Evolutionary conservation across 257 asterid species (phyloP), one percentile per base, ranked within the genome.

Genomic region (Fraxinus americana): DNA sequence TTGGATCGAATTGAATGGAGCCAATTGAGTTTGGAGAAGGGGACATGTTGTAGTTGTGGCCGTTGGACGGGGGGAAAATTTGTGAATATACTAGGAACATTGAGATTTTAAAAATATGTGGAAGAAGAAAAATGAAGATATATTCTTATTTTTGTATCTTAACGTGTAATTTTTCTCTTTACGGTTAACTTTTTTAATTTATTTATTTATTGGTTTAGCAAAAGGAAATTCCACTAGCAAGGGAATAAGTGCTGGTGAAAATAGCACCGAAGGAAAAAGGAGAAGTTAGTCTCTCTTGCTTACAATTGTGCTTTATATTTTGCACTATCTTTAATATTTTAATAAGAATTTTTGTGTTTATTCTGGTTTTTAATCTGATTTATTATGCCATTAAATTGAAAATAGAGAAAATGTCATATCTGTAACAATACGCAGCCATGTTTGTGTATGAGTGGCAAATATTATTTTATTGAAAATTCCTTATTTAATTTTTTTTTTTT

Each of bases 221-320:
- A 73, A 17, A 79, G 88, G 78, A 39, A 74, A 43, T 72, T 54
- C 92, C 34, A 30, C 82, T 35, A 74, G 67, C 23, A 32, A 79
- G 17, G 29, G 88, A 39, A 10, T 90, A 54, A 35, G 73, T 17
- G 75, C 80, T 29, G 27, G 66, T 41, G 63, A 16, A 21, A 78
- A 72, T 81, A 81, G 75, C 59, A 89, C 73, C 11, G 92, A 91
- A 72, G 85, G 83, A 72, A 65, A 66, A 21, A 57, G 81, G 70
- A 50, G 38, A 67, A 71, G 78, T 73, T 69, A 81, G 83, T 57
- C 2, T 87, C 2, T 87, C 27, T 59, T 77, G 32, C 69, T 86
- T 38, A 77, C 84, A 1, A 19, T 72, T 45, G 76, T 80, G 45
- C 30, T 77, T 81, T 82, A 79, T 39, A 52, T 78, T 59, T 79